Evolutionary conservation across 352 stramenopile species (phyloP).

Genomic region (Pythium aristosporum): DNA sequence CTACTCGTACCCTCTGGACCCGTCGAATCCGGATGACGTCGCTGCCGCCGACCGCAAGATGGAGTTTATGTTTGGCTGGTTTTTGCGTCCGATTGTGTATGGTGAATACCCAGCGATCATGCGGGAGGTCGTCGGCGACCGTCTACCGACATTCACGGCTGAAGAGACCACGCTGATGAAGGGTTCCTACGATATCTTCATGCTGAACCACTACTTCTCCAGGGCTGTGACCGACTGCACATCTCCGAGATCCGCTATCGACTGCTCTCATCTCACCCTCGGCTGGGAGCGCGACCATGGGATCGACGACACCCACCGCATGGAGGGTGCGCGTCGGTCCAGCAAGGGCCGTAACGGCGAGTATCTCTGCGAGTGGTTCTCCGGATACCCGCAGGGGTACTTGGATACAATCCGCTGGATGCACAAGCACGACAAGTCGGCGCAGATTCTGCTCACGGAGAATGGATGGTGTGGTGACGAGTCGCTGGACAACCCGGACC

Average conservation of each 20-base stretch:
- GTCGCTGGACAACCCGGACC: slow-evolving; percentile 54
- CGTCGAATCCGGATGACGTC: slow-evolving; percentile 39
- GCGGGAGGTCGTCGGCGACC: slow-evolving; percentile 65
- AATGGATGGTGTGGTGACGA: slow-evolving; percentile 71
- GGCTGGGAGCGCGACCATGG: slow-evolving; percentile 53
- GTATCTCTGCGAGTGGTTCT: slow-evolving; percentile 44
- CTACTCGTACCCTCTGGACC: slow-evolving; percentile 70
- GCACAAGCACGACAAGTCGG: slow-evolving; percentile 39
- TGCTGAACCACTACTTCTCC: slow-evolving; percentile 93
- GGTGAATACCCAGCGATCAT: slow-evolving; percentile 94
- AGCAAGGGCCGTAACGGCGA: slow-evolving; percentile 39
- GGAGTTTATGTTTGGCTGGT: slow-evolving; percentile 92
- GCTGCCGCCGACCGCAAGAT: slow-evolving; percentile 80
- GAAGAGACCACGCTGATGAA: slow-evolving; percentile 73
- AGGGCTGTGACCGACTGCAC: slow-evolving; percentile 11
- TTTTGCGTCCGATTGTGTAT: slow-evolving; percentile 87
- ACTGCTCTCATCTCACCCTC: slow-evolving; percentile 40
- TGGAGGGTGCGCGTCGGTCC: slow-evolving; percentile 55
- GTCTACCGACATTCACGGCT: slow-evolving; percentile 85
- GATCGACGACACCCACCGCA: slow-evolving; percentile 51
- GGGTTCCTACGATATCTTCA: slow-evolving; percentile 92
- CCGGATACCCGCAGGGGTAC: slow-evolving; percentile 55
- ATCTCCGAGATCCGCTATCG: slow-evolving; percentile 46
- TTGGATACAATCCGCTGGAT: slow-evolving; percentile 61
- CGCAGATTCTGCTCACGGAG: slow-evolving; percentile 59